Conservation (phyloP, 495 filamentous ascomycete species). For the Trichocladium uniseriatum region DNA sequence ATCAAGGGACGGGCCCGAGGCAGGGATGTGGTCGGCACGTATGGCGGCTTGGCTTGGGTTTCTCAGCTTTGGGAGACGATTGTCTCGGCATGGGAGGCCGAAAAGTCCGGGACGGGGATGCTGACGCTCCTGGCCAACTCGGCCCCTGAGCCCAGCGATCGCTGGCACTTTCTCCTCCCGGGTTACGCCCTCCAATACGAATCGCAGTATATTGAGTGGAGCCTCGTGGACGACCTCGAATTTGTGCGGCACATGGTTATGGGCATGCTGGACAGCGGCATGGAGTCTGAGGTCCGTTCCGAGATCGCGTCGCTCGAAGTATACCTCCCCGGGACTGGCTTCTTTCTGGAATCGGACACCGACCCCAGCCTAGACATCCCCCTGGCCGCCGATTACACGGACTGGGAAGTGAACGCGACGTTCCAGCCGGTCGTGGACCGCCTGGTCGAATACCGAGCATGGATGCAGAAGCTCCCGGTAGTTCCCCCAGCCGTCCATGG, state of each 20-base stretch:
- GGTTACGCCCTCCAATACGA: not conserved
- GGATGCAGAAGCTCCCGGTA: not conserved
- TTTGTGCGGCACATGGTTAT: not conserved
- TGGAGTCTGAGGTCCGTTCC: not conserved
- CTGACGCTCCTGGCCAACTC: not conserved
- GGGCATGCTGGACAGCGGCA: not conserved
- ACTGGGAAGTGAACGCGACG: not conserved
- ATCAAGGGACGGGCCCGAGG: not conserved
- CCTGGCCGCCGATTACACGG: not conserved
- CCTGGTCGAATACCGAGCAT: not conserved
- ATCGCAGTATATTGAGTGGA: constrained; percentile 3
- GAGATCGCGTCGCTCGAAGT: constrained; percentile 6
- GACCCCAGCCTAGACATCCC: not conserved
- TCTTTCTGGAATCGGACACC: not conserved
- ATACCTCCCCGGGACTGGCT: constrained; percentile 6
- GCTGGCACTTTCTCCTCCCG: constrained; percentile 15
- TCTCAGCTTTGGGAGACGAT: constrained; percentile 7
- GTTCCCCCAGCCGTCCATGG: not conserved
- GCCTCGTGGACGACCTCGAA: not conserved
- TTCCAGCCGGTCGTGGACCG: not conserved
- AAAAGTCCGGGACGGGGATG: not conserved
- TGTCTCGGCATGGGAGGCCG: not conserved
- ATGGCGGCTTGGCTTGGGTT: constrained; percentile 18
- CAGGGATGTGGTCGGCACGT: constrained; percentile 1
- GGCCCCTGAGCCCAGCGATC: constrained; percentile 1